Percentiles rank a stretch among this genome's conserved stretches.
Conservation (phyloP, 139 green algal species). For the Coelastrella sp. region DNA sequence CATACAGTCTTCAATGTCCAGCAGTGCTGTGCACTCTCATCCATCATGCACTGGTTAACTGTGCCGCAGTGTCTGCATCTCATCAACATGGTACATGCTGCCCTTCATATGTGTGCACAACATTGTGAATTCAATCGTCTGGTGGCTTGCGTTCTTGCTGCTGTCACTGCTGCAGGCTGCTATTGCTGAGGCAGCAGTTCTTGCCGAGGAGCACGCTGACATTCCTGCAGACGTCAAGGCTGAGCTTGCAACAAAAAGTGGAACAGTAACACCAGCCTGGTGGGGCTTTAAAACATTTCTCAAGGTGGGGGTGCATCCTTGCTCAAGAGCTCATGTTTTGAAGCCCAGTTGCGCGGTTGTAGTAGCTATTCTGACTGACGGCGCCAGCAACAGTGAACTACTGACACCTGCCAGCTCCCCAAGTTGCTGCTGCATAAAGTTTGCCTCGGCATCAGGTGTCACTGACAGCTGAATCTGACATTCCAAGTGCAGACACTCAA, state of each 20-base stretch:
- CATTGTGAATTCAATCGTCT: too few relatives aligned
- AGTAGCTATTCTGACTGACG: too few relatives aligned
- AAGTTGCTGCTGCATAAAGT: not conserved
- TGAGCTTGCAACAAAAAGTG: conserved; percentile 68
- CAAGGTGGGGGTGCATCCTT: conserved; percentile 49
- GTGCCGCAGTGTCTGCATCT: too few relatives aligned
- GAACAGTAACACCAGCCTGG: conserved; percentile 83
- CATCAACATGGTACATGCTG: not conserved
- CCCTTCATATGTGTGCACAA: not conserved
- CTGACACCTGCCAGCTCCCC: too few relatives aligned
- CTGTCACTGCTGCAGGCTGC: not conserved
- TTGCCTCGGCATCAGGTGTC: not conserved
- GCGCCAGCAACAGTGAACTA: too few relatives aligned
- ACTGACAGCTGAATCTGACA: too few relatives aligned
- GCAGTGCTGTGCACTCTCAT: not conserved
- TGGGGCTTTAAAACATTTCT: conserved; percentile 72
- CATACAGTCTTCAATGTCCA: not conserved
- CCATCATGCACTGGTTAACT: not conserved
- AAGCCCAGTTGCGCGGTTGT: too few relatives aligned
- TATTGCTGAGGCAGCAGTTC: not conserved
- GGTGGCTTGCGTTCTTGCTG: not conserved
- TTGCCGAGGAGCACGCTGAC: not conserved
- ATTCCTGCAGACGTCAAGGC: conserved; percentile 46
- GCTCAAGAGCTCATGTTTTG: too few relatives aligned
- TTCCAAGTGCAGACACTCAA: too few relatives aligned